These are phyloP conservation scores for Neopestalotiopsis rosae DNA, from an alignment of 2,329 filamentous ascomycete genomes.

Conservation along the genomic window DNA sequence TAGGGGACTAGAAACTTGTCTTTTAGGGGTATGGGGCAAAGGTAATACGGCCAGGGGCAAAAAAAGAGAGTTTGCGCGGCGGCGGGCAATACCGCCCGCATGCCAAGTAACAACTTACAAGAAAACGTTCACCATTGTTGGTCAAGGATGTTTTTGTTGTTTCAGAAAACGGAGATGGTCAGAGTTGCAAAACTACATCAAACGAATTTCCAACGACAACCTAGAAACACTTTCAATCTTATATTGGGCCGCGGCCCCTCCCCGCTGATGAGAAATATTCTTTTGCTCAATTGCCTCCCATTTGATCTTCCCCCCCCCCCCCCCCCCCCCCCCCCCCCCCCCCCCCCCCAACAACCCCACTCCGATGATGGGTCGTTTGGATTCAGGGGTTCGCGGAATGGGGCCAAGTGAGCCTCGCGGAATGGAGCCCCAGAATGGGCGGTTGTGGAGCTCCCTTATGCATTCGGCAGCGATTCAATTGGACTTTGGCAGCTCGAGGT, in stretches of 20 bases:
- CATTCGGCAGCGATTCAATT: neutral
- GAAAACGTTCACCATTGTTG: conserved; percentile 6
- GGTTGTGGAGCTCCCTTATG: neutral
- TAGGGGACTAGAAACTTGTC: neutral
- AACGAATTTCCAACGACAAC: neutral
- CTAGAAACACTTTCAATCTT: neutral
- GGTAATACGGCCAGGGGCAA: neutral
- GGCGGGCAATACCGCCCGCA: no score
- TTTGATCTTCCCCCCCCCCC: no score
- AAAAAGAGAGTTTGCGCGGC: no score
- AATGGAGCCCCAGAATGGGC: neutral
- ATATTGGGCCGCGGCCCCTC: neutral
- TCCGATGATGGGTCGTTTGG: neutral
- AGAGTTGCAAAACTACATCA: neutral
- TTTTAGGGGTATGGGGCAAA: neutral
- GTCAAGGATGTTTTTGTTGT: no score
- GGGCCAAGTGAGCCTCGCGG: neutral
- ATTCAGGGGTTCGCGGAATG: neutral
- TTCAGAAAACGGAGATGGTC: neutral
- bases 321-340: no score
- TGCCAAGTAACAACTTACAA: neutral
- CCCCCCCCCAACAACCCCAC: neutral
- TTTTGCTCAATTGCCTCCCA: neutral
- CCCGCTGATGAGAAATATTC: neutral
- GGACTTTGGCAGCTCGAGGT: neutral